Conservation (phyloP, 176 grass and related monocot genomes). For the Musa acuminata region DNA sequence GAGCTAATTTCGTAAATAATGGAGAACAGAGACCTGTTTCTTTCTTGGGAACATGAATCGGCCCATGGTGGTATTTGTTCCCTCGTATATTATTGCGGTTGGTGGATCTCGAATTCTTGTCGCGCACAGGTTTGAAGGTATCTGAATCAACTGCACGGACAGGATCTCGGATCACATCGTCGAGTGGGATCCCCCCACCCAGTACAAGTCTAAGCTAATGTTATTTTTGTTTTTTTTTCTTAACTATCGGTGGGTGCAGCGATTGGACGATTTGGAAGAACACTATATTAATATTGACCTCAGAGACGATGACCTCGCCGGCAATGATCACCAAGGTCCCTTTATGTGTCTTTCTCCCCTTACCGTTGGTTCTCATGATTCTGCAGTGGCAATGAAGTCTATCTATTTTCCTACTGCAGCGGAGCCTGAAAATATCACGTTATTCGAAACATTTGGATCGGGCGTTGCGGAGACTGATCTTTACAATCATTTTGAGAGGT, state of each 20-base stretch:
- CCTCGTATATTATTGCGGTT: too few relatives aligned
- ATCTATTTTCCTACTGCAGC: conserved; percentile 32
- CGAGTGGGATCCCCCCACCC: too few relatives aligned
- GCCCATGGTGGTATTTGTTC: too few relatives aligned
- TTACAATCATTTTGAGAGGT: conserved; percentile 84
- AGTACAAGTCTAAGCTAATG: too few relatives aligned
- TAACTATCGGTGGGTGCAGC: conserved; percentile 28
- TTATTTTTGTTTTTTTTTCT: not conserved
- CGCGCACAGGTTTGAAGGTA: too few relatives aligned
- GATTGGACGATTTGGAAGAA: conserved; percentile 80
- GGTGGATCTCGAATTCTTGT: too few relatives aligned
- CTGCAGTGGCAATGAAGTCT: not conserved
- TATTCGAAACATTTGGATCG: conserved; percentile 48
- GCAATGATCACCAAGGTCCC: conserved; percentile 65
- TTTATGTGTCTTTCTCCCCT: conserved; percentile 17
- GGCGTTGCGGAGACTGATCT: conserved; percentile 38
- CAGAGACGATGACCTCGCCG: conserved; percentile 37
- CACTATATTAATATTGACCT: conserved; percentile 68
- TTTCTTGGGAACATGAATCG: too few relatives aligned
- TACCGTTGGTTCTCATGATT: too few relatives aligned
- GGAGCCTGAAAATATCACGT: conserved; percentile 58
- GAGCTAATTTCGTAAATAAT: too few relatives aligned
- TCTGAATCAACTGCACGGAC: too few relatives aligned
- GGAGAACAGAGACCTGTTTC: too few relatives aligned
- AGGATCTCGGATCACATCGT: too few relatives aligned